Evolutionary conservation across 176 grass and related monocot species (phyloP), one percentile per base, ranked within the genome.

Genomic region (Guadua angustifolia): DNA sequence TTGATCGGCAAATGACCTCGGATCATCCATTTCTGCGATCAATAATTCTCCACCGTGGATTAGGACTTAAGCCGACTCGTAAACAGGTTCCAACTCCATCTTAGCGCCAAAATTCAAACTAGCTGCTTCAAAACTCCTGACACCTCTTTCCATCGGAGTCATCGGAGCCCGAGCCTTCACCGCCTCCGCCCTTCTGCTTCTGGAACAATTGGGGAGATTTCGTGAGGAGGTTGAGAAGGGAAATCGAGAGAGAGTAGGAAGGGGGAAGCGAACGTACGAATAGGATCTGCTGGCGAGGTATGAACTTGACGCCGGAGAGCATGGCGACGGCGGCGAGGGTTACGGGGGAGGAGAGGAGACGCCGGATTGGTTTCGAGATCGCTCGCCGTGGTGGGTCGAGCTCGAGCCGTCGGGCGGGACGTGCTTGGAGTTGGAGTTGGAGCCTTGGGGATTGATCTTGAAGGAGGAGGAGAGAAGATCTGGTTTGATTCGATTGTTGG

Each of bases 241-340:
- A 44, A 36, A 46, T 22, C 24, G 38, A 52, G 21, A 71, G 50
- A 25, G 57, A 24, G n/a, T 9, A 21, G 7, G 39, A 46, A 10
- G 43, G 63, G 22, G 58, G 1, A 26, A n/a, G 60, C 19, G 62
- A 47, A 12, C 64, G 51, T 67, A 90, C 88, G 17, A 57, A 85
- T 13, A 70, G 57, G 42, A 87, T 85, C 67, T 87, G 66, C 42
- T 88, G 77, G 19, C 77, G 89, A 4, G 92, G 89, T 6, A 94
- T 70, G 0, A 94, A 73, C 38, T 92, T 94, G 7, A 85, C 82
- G 29, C 92, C 92, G 5, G 87, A 73, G 1, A 94, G 80, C 92
- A 94, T 94, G 74, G 22, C 47, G 16, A 6, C 38, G 32, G 16
- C 50, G 9, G 63, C 46, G 19, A 32, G 74, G 73, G 66, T 13